Evolutionary conservation across 2,329 filamentous ascomycete species (phyloP).

Genomic region (Xylaria sp.): DNA sequence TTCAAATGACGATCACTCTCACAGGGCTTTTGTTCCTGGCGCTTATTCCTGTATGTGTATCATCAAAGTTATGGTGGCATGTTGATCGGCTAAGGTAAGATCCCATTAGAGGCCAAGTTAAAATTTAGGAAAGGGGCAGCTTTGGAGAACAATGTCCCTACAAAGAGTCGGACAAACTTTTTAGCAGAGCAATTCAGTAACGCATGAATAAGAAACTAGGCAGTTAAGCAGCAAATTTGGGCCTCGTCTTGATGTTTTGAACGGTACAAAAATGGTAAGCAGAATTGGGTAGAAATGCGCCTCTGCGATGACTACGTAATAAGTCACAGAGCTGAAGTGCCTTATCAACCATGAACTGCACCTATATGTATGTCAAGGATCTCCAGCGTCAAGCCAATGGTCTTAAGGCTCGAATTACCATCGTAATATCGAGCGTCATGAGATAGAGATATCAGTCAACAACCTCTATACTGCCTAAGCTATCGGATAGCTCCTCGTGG

Average conservation of each 20-base stretch:
- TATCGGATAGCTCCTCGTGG: background rate
- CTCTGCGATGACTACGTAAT: background rate
- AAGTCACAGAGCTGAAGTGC: too few relatives aligned
- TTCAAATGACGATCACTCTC: background rate
- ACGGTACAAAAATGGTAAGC: background rate
- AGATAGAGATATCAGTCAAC: too few relatives aligned
- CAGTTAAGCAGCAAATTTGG: too few relatives aligned
- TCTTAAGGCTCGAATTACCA: background rate
- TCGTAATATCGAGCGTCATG: too few relatives aligned
- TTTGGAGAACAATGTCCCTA: background rate
- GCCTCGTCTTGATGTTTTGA: background rate
- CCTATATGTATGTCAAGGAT: background rate
- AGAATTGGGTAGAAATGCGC: too few relatives aligned
- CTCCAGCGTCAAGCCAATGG: background rate
- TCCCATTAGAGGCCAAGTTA: background rate
- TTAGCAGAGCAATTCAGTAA: background rate
- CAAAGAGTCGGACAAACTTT: background rate
- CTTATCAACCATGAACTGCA: background rate
- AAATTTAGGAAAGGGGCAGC: background rate
- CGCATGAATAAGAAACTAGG: background rate
- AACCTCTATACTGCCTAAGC: too few relatives aligned
- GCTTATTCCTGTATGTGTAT: background rate
- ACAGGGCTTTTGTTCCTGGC: background rate
- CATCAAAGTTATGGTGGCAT: conserved; percentile 3
- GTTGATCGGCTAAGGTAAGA: background rate